A percentile compares a stretch with the other conserved stretches of the same genome.
phyloP scores from a whole-genome alignment of 768 basidiomycete species.

The Pleurotus salmoneostramineus region DNA sequence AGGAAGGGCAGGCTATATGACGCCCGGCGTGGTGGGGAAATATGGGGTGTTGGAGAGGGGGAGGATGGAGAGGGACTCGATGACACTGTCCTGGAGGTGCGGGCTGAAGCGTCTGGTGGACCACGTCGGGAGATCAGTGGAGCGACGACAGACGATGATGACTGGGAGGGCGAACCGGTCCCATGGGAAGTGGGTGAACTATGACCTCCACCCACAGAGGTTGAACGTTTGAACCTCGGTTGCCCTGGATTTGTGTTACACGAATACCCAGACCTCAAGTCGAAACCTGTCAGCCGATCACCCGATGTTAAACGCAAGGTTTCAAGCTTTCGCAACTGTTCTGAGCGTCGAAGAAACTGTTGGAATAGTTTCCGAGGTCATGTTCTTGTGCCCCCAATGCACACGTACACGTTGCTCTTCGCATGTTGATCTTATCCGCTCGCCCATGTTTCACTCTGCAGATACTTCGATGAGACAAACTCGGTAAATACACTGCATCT shows the following conservation, averaged over 20 bases:
- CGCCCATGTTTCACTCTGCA: neutral
- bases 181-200: slow-evolving; percentile 81
- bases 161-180: slow-evolving; percentile 81
- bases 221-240: neutral
- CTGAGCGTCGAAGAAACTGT: too few relatives aligned
- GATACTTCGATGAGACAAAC: neutral
- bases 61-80: slow-evolving; percentile 29
- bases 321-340: too few relatives aligned
- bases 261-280: too few relatives aligned
- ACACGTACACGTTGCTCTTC: neutral
- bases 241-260: neutral
- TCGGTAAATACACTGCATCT: neutral
- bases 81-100: slow-evolving; percentile 11
- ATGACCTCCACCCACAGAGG: slow-evolving; percentile 24
- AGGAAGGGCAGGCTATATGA: slow-evolving; percentile 50
- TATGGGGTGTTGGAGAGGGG: slow-evolving; percentile 75
- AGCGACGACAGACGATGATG: slow-evolving; percentile 43
- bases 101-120: slow-evolving; percentile 37
- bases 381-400: too few relatives aligned
- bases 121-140: slow-evolving; percentile 60
- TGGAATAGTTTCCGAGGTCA: too few relatives aligned
- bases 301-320: too few relatives aligned
- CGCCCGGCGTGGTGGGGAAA: slow-evolving; percentile 59
- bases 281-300: too few relatives aligned
- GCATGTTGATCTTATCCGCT: neutral